Evolutionary conservation across 768 basidiomycete species (phyloP).

Genomic region (Rickenella mellea): DNA sequence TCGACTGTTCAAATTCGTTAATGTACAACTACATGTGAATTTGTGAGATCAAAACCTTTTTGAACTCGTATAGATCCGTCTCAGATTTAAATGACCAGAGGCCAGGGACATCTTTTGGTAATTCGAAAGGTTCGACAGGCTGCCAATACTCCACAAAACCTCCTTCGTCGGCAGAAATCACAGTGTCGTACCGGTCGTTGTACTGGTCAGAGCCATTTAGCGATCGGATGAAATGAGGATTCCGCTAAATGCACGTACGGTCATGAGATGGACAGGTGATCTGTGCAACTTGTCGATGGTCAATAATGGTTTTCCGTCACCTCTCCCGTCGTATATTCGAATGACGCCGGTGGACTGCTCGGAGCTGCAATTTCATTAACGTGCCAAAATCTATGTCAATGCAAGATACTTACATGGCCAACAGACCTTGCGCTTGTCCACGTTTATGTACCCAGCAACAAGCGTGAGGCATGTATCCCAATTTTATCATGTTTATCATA

Average conservation of each 20-base stretch:
- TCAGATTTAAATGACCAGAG: constrained; percentile 87
- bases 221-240: neutral
- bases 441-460: constrained; percentile 94
- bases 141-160: constrained; percentile 98
- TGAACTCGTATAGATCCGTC: constrained; percentile 96
- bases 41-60: constrained; percentile 55
- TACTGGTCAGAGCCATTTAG: constrained; percentile 52
- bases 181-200: constrained; percentile 81
- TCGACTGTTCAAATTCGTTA: constrained; percentile 57
- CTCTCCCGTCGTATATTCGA: constrained; percentile 87
- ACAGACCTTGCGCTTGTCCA: constrained; percentile 77
- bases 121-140: constrained; percentile 78
- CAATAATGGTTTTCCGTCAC: constrained; percentile 68
- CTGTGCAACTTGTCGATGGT: constrained; percentile 73
- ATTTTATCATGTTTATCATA: constrained; percentile 97
- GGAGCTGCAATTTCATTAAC: constrained; percentile 41
- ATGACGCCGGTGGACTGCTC: constrained; percentile 69
- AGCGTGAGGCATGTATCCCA: constrained; percentile 75
- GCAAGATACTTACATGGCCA: constrained; percentile 66
- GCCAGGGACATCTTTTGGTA: constrained; percentile 67
- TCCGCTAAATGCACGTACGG: constrained; percentile 38
- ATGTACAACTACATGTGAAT: too few species aligned
- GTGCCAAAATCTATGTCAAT: neutral
- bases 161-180: constrained; percentile 88
- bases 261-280: constrained; percentile 85